These are phyloP conservation scores for Nicotiana tabacum DNA, from an alignment of 257 asterid genomes.

Conservation along the genomic window DNA sequence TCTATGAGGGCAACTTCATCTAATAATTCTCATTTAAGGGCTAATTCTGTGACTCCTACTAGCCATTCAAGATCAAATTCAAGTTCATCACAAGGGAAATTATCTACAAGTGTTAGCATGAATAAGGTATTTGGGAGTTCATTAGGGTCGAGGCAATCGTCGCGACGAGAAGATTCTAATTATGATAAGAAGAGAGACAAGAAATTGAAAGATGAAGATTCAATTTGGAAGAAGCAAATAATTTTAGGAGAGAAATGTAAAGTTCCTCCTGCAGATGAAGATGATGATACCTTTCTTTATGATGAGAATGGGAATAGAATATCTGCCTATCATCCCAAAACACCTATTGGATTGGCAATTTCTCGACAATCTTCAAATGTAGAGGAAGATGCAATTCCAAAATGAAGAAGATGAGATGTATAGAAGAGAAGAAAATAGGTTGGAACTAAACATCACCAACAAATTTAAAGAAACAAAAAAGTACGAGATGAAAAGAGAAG, in stretches of 20 bases:
- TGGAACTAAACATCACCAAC: neutral
- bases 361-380: slow-evolving; percentile 19
- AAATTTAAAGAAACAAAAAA: neutral
- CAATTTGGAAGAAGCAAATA: slow-evolving; percentile 85
- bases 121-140: slow-evolving; percentile 23
- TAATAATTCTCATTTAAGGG: neutral
- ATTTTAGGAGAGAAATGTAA: slow-evolving; percentile 79
- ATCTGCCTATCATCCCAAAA: slow-evolving; percentile 48
- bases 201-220: slow-evolving; percentile 61
- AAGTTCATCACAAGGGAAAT: slow-evolving; percentile 18
- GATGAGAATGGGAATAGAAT: slow-evolving; percentile 69
- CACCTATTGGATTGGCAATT: neutral
- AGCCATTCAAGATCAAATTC: slow-evolving; percentile 31
- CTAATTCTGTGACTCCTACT: neutral
- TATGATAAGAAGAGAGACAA: slow-evolving; percentile 21
- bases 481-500: neutral
- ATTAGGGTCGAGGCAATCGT: slow-evolving; percentile 18
- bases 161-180: slow-evolving; percentile 11
- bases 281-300: slow-evolving; percentile 37
- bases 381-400: slow-evolving; percentile 16
- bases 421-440: neutral
- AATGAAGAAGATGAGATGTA: neutral
- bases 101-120: slow-evolving; percentile 49
- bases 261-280: slow-evolving; percentile 44
- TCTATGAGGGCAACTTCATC: slow-evolving; percentile 23